Base-by-base conservation (phyloP, 148 eudicot species). In the Hydrangea macrophylla region DNA sequence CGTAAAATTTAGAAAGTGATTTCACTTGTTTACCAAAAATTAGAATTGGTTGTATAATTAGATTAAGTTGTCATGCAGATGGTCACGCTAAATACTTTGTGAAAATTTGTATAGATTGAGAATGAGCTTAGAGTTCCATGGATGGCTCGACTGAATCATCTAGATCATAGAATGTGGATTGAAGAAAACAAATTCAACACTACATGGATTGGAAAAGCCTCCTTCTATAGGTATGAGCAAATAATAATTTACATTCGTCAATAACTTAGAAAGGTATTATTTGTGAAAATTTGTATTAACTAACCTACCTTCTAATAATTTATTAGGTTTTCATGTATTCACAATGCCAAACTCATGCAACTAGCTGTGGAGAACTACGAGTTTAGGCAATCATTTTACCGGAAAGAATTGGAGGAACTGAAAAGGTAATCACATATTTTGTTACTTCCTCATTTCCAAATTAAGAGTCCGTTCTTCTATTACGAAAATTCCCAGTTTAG, bases 141-240 rank as follows among this genome's bases (percentile, higher is more conserved):
- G 82, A 55, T 76, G 62, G 81, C 82, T 70, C 60, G 81, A 58
- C 60, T 84, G 54, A 80, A 81, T 68, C 85, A 73, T 75, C 64
- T 84, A 31, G 82, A 73, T 22, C 76, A 78, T 30, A 67, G 85
- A 51, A 61, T 60, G 27, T 81, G 83, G 84, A 84, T 84, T 60
- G 81, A 84, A 78, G 67, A 55, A 76, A 81, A 57, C 65, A 42
- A 56, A 44, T 33, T 28, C 25, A 27, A 44, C 37, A 65, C 75
- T 31, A 25, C 78, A 0, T 73, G 70, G 74, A 44, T 65, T 10
- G 82, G 79, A 58, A 84, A 75, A 59, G 70, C 78, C 27, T 80
- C 82, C 7, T 67, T 42, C 30, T 67, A 65, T 61, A 72, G 75
- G 82, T 82, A 70, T 2, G 5, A 0, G 3, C 9, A 6, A 12